phyloP scores from a whole-genome alignment of 805 yeast genomes.

The Candida tammaniensis region DNA sequence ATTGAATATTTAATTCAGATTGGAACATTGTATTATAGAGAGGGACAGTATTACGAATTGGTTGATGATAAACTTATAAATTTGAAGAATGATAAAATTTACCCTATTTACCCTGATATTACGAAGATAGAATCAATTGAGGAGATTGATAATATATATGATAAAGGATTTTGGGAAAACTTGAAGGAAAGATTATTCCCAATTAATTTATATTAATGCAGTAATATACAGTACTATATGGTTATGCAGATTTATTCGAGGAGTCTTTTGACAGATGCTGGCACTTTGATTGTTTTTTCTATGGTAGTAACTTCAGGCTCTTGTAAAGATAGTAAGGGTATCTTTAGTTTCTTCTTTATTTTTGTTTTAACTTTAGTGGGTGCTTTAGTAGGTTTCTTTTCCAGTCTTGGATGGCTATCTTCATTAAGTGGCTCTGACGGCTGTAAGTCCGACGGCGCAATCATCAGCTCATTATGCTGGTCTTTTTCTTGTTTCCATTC shows the following conservation, averaged over 20 bases:
- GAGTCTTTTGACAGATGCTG: constrained; percentile 6
- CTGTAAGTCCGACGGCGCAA: too few relatives aligned
- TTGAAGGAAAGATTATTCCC: constrained; percentile 19
- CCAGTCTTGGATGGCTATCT: too few relatives aligned
- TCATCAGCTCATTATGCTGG: too few relatives aligned
- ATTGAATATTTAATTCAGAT: constrained; percentile 46
- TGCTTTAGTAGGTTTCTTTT: too few relatives aligned
- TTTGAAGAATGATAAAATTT: constrained; percentile 10
- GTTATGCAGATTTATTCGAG: too few relatives aligned
- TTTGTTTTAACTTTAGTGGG: too few relatives aligned
- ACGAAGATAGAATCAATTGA: constrained; percentile 7
- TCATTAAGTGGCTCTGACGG: too few relatives aligned
- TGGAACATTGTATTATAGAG: constrained; percentile 23
- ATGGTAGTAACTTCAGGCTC: constrained; percentile 5
- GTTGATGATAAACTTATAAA: constrained; percentile 9
- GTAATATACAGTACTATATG: not conserved
- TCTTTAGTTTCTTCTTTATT: constrained; percentile 6
- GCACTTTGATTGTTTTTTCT: constrained; percentile 5
- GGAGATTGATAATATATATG: constrained; percentile 41
- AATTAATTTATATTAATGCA: constrained; percentile 1
- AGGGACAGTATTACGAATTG: constrained; percentile 23
- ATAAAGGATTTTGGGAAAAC: constrained; percentile 46
- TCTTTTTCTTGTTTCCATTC: not conserved
- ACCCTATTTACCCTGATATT: constrained; percentile 1
- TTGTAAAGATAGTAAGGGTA: constrained; percentile 4